Base-by-base conservation (phyloP, 139 green algal genomes). In the Coccomyxa sp. region DNA sequence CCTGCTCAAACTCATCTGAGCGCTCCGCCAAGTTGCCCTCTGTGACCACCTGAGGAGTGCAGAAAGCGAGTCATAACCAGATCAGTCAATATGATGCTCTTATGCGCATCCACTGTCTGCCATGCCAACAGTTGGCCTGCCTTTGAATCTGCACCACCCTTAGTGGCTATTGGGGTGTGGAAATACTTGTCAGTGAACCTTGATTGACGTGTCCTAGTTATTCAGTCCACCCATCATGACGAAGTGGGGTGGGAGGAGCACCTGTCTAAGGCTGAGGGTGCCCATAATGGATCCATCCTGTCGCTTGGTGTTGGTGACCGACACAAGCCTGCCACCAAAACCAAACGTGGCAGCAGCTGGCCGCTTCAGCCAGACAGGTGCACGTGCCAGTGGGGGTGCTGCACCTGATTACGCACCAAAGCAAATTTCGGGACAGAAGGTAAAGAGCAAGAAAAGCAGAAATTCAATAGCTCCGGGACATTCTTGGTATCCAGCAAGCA, bases 321-420 rank as follows among this genome's bases (percentile, higher is more conserved):
- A 88, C 27, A 92, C 91, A 18, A 98, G 85, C 27, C 88, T 91
- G 74, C 94, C 94, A 68, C 94, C 95, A 90, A 97, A 98, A 82
- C 92, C 97, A 88, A 98, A 98, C 23, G 88, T 88, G 0, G 89
- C 95, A 25, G 90, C 90, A 18, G 57, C 85, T 0, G 96, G 95
- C 0, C 95, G 90, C 78, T 86, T 87, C 83, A 99, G 89, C 97
- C 97, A 99, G 7, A 88, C 86, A 0, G 97, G 97, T 7, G 95
- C 91, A 23, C 82, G 86, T 79, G 71, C 60, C 83, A 85, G 88
- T 83, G 75, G 83, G 77, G 88, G 78, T 16, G 59, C 38, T 18
- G 75, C 28, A 80, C 81, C 84, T 86, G 76, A 28, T 67, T n/a
- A 58, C 81, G 81, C 84, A 38, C 59, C 59, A 28, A 59, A 63